phyloP scores from a whole-genome alignment of 2,329 filamentous ascomycete species.

The Claviceps africana region DNA sequence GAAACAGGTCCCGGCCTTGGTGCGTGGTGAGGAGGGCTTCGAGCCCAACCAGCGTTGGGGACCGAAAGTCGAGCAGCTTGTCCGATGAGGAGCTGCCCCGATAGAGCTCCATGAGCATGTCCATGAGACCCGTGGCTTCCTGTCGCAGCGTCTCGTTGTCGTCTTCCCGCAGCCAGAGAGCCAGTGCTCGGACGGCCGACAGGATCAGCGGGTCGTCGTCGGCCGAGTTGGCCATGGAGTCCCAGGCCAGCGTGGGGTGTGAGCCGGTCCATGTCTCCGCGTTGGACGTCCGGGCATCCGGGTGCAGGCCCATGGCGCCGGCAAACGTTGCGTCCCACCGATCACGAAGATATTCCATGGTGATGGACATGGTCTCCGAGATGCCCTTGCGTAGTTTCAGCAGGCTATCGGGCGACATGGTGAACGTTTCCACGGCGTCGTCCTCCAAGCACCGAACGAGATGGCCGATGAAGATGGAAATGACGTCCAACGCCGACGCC shows the following conservation, averaged over 20 bases:
- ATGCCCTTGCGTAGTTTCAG: slow-evolving; percentile 47
- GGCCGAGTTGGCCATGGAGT: slow-evolving; percentile 33
- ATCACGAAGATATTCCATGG: slow-evolving; percentile 53
- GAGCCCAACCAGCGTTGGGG: slow-evolving; percentile 42
- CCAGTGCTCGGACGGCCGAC: slow-evolving; percentile 41
- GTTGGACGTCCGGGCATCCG: slow-evolving; percentile 33
- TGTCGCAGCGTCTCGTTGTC: slow-evolving; percentile 44
- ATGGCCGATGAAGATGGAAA: slow-evolving; percentile 45
- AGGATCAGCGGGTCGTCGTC: slow-evolving; percentile 45
- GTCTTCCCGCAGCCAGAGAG: slow-evolving; percentile 57
- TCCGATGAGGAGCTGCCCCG: slow-evolving; percentile 18
- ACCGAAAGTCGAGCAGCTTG: slow-evolving; percentile 39
- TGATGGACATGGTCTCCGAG: slow-evolving; percentile 47
- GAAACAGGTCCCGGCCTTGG: slow-evolving; percentile 33
- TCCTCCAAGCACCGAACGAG: slow-evolving; percentile 42
- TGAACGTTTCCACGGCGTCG: slow-evolving; percentile 23
- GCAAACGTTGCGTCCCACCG: slow-evolving; percentile 55
- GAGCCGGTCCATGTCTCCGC: slow-evolving; percentile 31
- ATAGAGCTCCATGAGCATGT: slow-evolving; percentile 52
- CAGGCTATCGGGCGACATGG: slow-evolving; percentile 43
- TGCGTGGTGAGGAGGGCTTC: slow-evolving; percentile 40
- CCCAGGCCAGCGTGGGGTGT: slow-evolving; percentile 41
- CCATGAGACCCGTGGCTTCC: slow-evolving; percentile 44
- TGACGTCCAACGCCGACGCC: slow-evolving; percentile 46
- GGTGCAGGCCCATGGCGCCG: slow-evolving; percentile 47